These are phyloP conservation scores for Pseudonitzschia pungens DNA, from an alignment of 108 stramenopile species.

Conservation along the genomic window DNA sequence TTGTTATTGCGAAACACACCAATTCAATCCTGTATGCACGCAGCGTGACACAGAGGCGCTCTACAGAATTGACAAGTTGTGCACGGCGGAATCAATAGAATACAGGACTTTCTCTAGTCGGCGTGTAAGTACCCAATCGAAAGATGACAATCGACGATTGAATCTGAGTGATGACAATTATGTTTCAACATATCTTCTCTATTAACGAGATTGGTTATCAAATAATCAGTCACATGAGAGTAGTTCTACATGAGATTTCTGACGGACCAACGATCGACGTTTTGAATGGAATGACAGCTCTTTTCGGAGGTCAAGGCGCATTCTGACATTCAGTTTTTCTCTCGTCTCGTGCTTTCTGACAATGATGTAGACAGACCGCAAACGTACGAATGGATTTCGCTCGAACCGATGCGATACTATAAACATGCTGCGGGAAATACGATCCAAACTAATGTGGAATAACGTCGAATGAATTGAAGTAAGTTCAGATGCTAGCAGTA, in stretches of 20 bases:
- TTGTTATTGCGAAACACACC: background rate
- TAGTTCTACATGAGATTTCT: conserved; percentile 1
- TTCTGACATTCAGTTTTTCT: too few relatives aligned
- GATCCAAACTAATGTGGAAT: background rate
- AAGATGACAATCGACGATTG: background rate
- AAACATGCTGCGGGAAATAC: too few relatives aligned
- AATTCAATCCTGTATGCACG: background rate
- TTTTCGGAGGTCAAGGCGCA: too few relatives aligned
- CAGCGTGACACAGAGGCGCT: background rate
- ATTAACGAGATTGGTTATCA: background rate
- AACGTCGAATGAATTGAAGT: too few relatives aligned
- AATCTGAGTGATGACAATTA: background rate
- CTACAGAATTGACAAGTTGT: too few relatives aligned
- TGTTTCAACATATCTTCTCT: background rate
- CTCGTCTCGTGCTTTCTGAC: too few relatives aligned
- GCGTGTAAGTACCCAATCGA: background rate
- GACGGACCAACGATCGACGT: background rate
- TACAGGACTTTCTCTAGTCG: too few relatives aligned
- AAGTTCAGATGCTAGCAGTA: too few relatives aligned
- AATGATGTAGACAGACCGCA: background rate
- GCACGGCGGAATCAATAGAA: too few relatives aligned
- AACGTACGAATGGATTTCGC: background rate
- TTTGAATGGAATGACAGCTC: background rate
- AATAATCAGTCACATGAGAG: background rate
- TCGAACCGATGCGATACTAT: background rate